Evolutionary conservation across 2,329 filamentous ascomycete species (phyloP), one percentile per base, ranked within the genome.

Genomic region (Onygenales sp.): DNA sequence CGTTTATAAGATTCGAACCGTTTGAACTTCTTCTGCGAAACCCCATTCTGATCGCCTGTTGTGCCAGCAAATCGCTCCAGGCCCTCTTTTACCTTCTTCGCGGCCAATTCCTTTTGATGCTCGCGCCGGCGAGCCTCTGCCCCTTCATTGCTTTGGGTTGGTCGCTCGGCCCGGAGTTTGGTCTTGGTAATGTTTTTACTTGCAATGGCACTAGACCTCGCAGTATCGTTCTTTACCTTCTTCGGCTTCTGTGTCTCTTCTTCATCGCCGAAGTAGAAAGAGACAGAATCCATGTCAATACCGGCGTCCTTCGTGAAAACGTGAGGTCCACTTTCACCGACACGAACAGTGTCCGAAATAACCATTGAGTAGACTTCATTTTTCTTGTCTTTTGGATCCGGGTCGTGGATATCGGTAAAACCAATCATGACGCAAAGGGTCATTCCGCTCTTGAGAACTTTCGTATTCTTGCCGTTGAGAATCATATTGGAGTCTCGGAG

Each of bases 1-100:
- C 92, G 84, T 77, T 97, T 98, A 76, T 98, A 98, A 0, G 93
- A 98, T 71, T 98, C 93, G 66, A 97, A 98, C 53, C 90, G 88
- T 76, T 97, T 97, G 78, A 98, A 97, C 73, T 92, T 95, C 78
- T 97, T 97, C 69, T 94, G 86, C 60, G 93, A 86, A n/a, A 85
- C 84, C 36, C 92, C 93, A 64, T 95, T 93, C 59, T 92, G 79
- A 54, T 86, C 89, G 55, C 84, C 86, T 0, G 87, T 91, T 0
- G 88, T 87, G 64, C 95, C 89, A 43, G 89, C 83, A 67, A 94
- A 98, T 58, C 89, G 82, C 14, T 84, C 86, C 27, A 95, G 72
- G 51, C 93, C 93, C 63, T 95, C 87, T 61, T 85, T 84, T 63
- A 95, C 91, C 73, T 96, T 97, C 77, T 92, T 95, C 13, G 76